A percentile compares a stretch with the other conserved stretches of the same genome.
Conservation (phyloP, 1,139 yeast genomes). For the Candida labiduridarum region DNA sequence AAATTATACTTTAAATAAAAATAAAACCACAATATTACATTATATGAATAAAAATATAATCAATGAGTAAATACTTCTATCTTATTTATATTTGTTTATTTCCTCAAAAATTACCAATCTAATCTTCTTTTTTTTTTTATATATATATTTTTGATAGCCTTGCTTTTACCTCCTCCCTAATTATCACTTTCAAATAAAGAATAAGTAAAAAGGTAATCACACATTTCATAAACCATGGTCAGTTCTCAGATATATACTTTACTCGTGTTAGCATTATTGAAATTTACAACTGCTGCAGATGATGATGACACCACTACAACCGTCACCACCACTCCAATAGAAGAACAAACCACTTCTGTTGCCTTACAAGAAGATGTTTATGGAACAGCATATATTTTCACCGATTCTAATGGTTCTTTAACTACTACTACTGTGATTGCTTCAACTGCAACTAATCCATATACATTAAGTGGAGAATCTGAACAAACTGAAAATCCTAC, state of each 20-base stretch:
- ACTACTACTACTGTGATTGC: conserved; percentile 36
- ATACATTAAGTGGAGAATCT: conserved; percentile 7
- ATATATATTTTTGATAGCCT: not conserved
- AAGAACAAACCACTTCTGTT: conserved; percentile 33
- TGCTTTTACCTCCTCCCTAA: too few relatives aligned
- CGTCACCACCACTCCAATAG: conserved; percentile 33
- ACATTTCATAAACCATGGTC: not conserved
- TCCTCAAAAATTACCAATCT: too few relatives aligned
- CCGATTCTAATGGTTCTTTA: conserved; percentile 31
- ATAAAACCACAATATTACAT: too few relatives aligned
- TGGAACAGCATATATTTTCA: conserved; percentile 39
- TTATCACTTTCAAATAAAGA: too few relatives aligned
- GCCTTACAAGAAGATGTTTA: conserved; percentile 30
- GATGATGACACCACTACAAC: conserved; percentile 25
- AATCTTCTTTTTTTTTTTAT: not conserved
- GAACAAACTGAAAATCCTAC: conserved; percentile 9
- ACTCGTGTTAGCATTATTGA: conserved; percentile 19
- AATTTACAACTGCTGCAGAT: conserved; percentile 13
- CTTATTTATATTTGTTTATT: not conserved
- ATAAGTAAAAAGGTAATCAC: too few relatives aligned
- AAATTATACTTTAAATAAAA: too few relatives aligned
- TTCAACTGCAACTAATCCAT: conserved; percentile 20
- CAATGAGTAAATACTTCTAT: not conserved
- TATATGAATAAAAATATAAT: not conserved
- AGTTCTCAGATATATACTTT: conserved; percentile 20